Conservation (phyloP, 371 early-diverging fungal genomes). For the Mucor circinelloides region DNA sequence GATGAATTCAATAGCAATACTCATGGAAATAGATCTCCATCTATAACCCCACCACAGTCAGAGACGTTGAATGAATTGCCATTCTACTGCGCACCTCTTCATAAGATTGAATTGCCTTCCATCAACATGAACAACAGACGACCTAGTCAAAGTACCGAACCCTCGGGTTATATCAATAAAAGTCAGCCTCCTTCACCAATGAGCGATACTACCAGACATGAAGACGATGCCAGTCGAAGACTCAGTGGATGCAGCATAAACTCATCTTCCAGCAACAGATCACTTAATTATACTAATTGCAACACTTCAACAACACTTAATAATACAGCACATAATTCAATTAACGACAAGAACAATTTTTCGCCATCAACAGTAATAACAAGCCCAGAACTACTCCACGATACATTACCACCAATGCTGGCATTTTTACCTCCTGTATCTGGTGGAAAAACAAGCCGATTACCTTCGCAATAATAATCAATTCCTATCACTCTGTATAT, state of each 20-base stretch:
- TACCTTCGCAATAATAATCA: background rate
- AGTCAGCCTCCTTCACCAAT: slow-evolving; percentile 14
- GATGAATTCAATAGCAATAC: background rate
- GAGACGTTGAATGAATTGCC: slow-evolving; percentile 39
- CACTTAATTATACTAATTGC: too few relatives aligned
- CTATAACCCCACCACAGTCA: background rate
- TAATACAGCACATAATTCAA: background rate
- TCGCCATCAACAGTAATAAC: background rate
- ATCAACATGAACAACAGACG: slow-evolving; percentile 14
- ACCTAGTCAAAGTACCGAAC: slow-evolving; percentile 12
- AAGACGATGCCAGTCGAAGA: background rate
- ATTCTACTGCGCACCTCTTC: slow-evolving; percentile 45
- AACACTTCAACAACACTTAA: background rate
- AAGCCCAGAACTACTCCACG: background rate
- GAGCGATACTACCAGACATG: background rate
- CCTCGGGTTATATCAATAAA: slow-evolving; percentile 13
- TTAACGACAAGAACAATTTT: background rate
- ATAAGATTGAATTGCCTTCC: slow-evolving; percentile 35
- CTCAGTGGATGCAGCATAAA: background rate
- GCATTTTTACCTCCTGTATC: background rate
- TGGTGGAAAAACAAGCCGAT: background rate
- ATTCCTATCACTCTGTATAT: background rate
- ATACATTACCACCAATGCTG: slow-evolving; percentile 5
- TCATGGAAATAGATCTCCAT: background rate
- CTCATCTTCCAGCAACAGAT: background rate